Conservation (phyloP, 176 grass and related monocot species). For the Tuctoria greenei region DNA sequence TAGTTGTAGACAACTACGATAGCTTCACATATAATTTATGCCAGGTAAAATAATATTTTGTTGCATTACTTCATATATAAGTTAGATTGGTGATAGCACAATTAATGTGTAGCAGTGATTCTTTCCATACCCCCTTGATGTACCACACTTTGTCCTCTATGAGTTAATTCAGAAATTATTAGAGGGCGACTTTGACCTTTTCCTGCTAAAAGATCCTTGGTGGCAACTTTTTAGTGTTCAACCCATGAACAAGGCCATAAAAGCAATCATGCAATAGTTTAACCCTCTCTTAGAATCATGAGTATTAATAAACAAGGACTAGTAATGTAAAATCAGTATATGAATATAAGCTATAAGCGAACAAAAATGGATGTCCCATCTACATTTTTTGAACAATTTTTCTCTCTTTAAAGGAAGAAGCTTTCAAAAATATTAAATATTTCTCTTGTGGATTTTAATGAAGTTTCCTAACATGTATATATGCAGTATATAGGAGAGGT, state of each 20-base stretch:
- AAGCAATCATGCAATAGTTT: conserved; percentile 2
- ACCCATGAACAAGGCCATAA: not conserved
- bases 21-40: conserved; percentile 90
- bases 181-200: not conserved
- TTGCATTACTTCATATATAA: conserved; percentile 42
- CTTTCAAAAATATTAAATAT: not conserved
- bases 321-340: not conserved
- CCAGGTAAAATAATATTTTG: conserved; percentile 52
- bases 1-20: conserved; percentile 87
- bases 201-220: not conserved
- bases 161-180: not conserved
- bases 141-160: conserved; percentile 2
- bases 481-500: conserved; percentile 79
- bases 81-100: conserved; percentile 27
- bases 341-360: not conserved
- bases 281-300: not conserved
- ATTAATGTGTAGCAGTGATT: not conserved
- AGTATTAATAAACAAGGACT: not conserved
- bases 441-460: not conserved
- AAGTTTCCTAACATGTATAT: conserved; percentile 8
- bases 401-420: not conserved
- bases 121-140: not conserved
- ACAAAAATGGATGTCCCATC: not conserved
- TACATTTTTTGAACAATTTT: not conserved
- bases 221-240: not conserved